A percentile compares a stretch with the other conserved stretches of the same genome.
These are phyloP conservation scores for Trichoderma simmonsii DNA, from an alignment of 2,329 filamentous ascomycete genomes.

Conservation along the genomic window DNA sequence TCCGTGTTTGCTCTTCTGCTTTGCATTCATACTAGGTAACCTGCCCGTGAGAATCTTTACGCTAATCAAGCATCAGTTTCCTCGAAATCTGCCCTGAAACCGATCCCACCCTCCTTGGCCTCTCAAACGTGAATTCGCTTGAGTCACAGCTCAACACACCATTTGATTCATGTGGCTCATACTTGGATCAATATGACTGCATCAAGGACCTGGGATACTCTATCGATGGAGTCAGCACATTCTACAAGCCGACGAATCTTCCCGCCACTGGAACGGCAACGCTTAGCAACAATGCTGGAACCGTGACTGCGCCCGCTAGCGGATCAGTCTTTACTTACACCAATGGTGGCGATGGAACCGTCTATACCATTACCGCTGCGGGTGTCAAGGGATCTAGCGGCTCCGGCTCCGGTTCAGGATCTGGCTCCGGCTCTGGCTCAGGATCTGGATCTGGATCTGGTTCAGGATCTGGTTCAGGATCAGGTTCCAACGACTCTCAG, in stretches of 20 bases:
- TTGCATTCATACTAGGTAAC: not conserved
- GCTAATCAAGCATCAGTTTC: constrained; percentile 19
- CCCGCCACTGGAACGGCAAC: constrained; percentile 30
- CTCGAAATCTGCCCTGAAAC: constrained; percentile 33
- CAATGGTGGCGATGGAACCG: constrained; percentile 27
- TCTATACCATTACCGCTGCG: constrained; percentile 37
- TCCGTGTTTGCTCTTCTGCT: not conserved
- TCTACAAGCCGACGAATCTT: constrained; percentile 24
- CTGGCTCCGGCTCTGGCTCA: not conserved
- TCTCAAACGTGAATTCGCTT: constrained; percentile 21
- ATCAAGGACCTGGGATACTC: constrained; percentile 24
- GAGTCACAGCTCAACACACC: constrained; percentile 20
- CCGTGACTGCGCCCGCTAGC: constrained; percentile 33
- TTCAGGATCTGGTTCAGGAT: not conserved
- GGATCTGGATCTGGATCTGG: not conserved
- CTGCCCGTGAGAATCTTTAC: not conserved
- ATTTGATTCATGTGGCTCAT: constrained; percentile 21
- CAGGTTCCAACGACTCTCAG: not conserved
- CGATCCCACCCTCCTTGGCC: constrained; percentile 24
- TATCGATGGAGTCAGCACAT: constrained; percentile 22
- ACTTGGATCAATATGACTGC: constrained; percentile 26
- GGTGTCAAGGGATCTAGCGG: not conserved
- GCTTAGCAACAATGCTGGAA: constrained; percentile 30
- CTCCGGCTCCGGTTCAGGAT: not conserved
- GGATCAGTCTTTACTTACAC: constrained; percentile 36